Evolutionary conservation across 2,329 filamentous ascomycete genomes (phyloP), one percentile per base, ranked within the genome.

Genomic region (Botryosphaeria dothidea): DNA sequence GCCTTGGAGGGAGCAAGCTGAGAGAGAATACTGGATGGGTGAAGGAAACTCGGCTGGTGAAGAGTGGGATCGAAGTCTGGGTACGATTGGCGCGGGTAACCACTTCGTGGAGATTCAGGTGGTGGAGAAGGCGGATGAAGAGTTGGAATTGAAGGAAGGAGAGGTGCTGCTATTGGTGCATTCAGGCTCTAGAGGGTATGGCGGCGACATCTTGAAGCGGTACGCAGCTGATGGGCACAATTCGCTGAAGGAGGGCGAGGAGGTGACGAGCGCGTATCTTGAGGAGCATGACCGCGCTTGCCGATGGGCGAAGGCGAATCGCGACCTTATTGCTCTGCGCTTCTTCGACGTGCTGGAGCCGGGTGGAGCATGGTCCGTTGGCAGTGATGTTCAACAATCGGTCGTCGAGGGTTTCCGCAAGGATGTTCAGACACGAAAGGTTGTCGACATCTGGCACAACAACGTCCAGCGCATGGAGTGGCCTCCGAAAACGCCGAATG

Each of bases 21-120:
- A 73, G 15, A 68, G 76, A 15, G 70, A 72, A 34, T 29, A 63
- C 17, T 79, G 77, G 76, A 68, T 78, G 2, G 56, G 61, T 61
- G 68, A 70, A 38, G 66, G 64, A 0, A 43, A 63, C 2, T 68
- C 71, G 23, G 72, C 72, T 9, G 75, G 75, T 1, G 58, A 69
- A 61, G 66, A 74, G 56, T 78, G 73, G 73, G 75, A 78, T 65
- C 49, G 25, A 13, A 65, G 68, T 1, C 64, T 79, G 3, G 77
- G 77, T 3, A 79, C 77, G 3, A 78, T 79, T 57, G 75, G 77
- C 6, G 74, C 73, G 8, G 77, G 77, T 0, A 77, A 78, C 60
- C 75, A 79, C 60, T 78, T 79, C 41, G 77, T 74, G 25, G 76
- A 80, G 65, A 68, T 78, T 15, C 76, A 79, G 63, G 71, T 78